These are phyloP conservation scores for Geotrichum candidum DNA, from an alignment of 1,139 yeast species.

Conservation along the genomic window DNA sequence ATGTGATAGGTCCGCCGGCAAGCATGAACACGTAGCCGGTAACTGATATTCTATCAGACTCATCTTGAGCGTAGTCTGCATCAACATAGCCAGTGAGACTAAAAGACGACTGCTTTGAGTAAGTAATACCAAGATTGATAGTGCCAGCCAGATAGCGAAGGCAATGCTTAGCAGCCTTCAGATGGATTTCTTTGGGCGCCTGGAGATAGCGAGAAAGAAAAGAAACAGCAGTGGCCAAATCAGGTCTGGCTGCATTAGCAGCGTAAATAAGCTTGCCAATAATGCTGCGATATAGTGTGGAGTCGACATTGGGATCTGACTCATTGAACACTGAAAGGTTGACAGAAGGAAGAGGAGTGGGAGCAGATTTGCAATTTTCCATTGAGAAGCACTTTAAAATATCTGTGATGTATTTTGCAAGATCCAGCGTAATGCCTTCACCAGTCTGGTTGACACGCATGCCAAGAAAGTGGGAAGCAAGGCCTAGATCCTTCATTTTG, in stretches of 20 bases:
- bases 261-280: constrained; percentile 19
- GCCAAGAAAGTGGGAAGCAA: constrained; percentile 17
- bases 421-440: constrained; percentile 3
- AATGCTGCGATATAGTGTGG: constrained; percentile 20
- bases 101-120: neutral
- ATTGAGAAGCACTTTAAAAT: constrained; percentile 12
- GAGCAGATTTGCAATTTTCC: constrained; percentile 12
- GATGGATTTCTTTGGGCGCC: constrained; percentile 17
- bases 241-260: constrained; percentile 21
- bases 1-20: constrained; percentile 19
- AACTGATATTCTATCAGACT: constrained; percentile 8
- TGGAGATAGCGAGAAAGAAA: constrained; percentile 13
- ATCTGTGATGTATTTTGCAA: constrained; percentile 6
- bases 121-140: neutral
- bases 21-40: constrained; percentile 19
- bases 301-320: neutral
- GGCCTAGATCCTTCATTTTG: constrained; percentile 19
- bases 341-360: neutral
- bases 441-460: constrained; percentile 8
- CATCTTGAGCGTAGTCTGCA: neutral
- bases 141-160: constrained; percentile 19
- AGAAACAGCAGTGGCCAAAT: constrained; percentile 17
- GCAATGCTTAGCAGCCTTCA: constrained; percentile 20
- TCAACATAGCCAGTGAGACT: neutral
- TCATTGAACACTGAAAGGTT: constrained; percentile 4